Evolutionary conservation across 1,284 basidiomycete species (phyloP).

Genomic region (Phylloporus gajari): DNA sequence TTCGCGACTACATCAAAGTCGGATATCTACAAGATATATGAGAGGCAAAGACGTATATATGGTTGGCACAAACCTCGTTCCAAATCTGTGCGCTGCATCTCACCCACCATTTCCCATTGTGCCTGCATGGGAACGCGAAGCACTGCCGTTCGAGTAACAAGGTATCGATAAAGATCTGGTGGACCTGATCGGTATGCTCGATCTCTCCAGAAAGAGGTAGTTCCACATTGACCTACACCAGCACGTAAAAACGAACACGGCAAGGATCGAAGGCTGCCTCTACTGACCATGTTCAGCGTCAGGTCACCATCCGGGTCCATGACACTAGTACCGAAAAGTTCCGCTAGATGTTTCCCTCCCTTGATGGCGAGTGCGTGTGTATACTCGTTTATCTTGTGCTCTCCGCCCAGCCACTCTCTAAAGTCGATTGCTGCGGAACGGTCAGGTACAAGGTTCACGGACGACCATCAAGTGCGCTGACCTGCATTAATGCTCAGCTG

Average conservation of each 20-base stretch:
- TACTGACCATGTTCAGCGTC: slow-evolving; percentile 80
- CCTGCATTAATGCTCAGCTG: slow-evolving; percentile 67
- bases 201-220: slow-evolving; percentile 60
- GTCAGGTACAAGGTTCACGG: slow-evolving; percentile 33
- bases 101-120: slow-evolving; percentile 76
- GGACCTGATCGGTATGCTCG: slow-evolving; percentile 43
- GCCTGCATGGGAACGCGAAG: slow-evolving; percentile 53
- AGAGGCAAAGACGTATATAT: not conserved
- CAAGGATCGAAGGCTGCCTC: not conserved
- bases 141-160: slow-evolving; percentile 54
- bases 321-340: slow-evolving; percentile 72
- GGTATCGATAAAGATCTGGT: slow-evolving; percentile 48
- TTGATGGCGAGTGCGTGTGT: slow-evolving; percentile 77
- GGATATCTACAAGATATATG: slow-evolving; percentile 37
- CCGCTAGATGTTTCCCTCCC: slow-evolving; percentile 75
- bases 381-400: slow-evolving; percentile 80
- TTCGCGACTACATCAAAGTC: slow-evolving; percentile 43
- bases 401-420: slow-evolving; percentile 85
- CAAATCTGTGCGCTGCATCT: slow-evolving; percentile 79
- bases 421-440: slow-evolving; percentile 73
- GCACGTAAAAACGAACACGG: not conserved
- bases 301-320: slow-evolving; percentile 72
- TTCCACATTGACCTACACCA: slow-evolving; percentile 59
- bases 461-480: slow-evolving; percentile 38
- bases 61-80: slow-evolving; percentile 65